Evolutionary conservation across 176 grass and related monocot genomes (phyloP), one percentile per base, ranked within the genome.

Genomic region (Areca catechu): DNA sequence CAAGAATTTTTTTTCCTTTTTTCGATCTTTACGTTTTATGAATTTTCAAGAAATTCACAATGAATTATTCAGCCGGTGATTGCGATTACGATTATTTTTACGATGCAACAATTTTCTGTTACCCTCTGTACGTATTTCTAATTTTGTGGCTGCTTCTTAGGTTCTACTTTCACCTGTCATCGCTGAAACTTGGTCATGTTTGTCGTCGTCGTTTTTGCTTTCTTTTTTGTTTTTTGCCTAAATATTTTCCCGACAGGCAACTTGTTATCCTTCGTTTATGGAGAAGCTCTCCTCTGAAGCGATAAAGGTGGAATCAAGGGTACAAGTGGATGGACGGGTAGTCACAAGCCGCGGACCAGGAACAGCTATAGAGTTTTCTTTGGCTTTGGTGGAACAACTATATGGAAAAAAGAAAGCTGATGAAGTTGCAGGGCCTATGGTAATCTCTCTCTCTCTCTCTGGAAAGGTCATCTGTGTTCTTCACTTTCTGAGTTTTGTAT

Each of bases 191-290:
- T 29, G 5, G 5, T 29, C 27, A 29, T 29, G 4, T 29, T 4
- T 19, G 20, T 0, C 16, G 25, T 14, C 18, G 15, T 60, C 7
- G 3, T 22, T 29, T 20, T 51, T 19, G 5, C 27, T 27, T 20
- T 74, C 55, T n/a, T 5, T 56, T 2, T 14, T 5, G 21, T 15
- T 20, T 50, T 18, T 9, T 20, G 9, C 34, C 34, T 43, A 43
- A 43, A 43, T 43, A 10, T 43, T 43, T 43, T 43, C 34, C 34
- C 34, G 34, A 43, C 50, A 95, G 91, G 91, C 83, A 4, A 91
- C 85, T 12, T 81, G 76, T 24, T 67, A 89, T 17, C 85, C 85
- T n/a, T 19, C 30, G 53, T 89, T 83, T 59, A 77, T 89, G 48
- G 76, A 74, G 2, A 71, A 74, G 60, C 68, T 89, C 56, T 73